Evolutionary conservation across 192 early-diverging fungal genomes (phyloP), one percentile per base, ranked within the genome.

Genomic region (Obelidium mucronatum): DNA sequence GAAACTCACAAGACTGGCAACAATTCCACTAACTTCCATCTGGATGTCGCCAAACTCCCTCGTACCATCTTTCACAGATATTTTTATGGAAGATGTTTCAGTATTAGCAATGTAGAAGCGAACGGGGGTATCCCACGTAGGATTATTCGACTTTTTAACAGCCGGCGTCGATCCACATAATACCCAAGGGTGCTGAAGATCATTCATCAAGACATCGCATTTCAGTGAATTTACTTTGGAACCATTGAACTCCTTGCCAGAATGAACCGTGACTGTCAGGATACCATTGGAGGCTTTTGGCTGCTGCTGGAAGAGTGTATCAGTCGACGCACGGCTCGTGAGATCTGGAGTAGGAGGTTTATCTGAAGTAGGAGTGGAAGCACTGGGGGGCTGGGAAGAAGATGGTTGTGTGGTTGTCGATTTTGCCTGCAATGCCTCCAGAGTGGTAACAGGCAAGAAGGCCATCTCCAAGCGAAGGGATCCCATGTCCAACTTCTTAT

Each of bases 81-180:
- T 84, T 3, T 73, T 78, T 40, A 94, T 83, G 30, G 87, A 79
- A 24, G 91, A 83, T 0, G 76, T 59, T 17, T 89, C 84, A 53
- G 90, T 82, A 77, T 96, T 92, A 17, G 89, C 83, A 36, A 95
- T 82, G 81, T 93, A 95, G 2, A 91, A 65, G 60, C 92, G 91
- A 51, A 89, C 24, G 31, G 72, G 30, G 3, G 86, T 82, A 63
- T 93, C 90, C 93, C 93, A 98, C 36, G 90, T 86, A 39, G 96
- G 96, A 65, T 90, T 92, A 73, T 89, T 88, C 24, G 90, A 94
- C 69, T 90, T 87, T 64, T 89, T 93, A 64, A 90, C 88, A 33
- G 80, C 81, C 51, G 90, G 90, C 26, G 95, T 93, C 30, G 48
- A 51, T 13, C 65, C 80, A n/a, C 67, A 44, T n/a, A 74, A 19